Evolutionary conservation across 352 stramenopile species (phyloP).

Genomic region (Globisporangium echinulatum): DNA sequence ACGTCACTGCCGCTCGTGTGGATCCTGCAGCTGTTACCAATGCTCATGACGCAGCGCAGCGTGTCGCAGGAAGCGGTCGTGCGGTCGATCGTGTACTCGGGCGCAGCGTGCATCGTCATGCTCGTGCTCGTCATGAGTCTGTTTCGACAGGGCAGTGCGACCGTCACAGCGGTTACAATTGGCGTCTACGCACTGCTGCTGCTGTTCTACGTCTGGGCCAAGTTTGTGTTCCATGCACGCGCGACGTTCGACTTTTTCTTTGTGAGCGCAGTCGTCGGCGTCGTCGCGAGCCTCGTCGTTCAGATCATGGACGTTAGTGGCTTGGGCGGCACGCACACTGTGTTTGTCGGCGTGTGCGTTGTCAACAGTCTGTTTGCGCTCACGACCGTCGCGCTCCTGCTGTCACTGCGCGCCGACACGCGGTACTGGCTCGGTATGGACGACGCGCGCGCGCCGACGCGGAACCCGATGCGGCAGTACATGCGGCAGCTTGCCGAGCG

Average conservation of each 20-base stretch:
- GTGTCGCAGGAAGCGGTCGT: constrained; percentile 70
- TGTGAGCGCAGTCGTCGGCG: constrained; percentile 41
- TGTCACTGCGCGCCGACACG: constrained; percentile 76
- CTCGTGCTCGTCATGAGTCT: constrained; percentile 56
- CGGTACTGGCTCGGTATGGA: constrained; percentile 82
- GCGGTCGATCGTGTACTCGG: constrained; percentile 68
- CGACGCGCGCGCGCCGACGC: constrained; percentile 34
- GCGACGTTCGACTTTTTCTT: constrained; percentile 85
- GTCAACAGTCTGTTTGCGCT: constrained; percentile 49
- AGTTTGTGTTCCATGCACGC: constrained; percentile 69
- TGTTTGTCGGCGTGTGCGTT: constrained; percentile 43
- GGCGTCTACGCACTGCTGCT: constrained; percentile 48
- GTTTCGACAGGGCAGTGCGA: constrained; percentile 37
- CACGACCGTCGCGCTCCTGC: constrained; percentile 59
- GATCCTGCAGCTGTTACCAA: constrained; percentile 71
- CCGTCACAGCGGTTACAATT: constrained; percentile 48
- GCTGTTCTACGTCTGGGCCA: constrained; percentile 72
- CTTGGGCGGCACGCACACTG: constrained; percentile 14
- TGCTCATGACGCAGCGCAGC: constrained; percentile 83
- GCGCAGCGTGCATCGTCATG: constrained; percentile 44
- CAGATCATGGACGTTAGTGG: constrained; percentile 37
- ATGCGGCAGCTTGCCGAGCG: constrained; percentile 69
- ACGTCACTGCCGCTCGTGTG: constrained; percentile 54
- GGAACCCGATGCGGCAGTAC: constrained; percentile 66
- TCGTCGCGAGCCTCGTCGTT: constrained; percentile 36